Conservation (phyloP, 495 filamentous ascomycete species). For the Neurospora tetrasperma region DNA sequence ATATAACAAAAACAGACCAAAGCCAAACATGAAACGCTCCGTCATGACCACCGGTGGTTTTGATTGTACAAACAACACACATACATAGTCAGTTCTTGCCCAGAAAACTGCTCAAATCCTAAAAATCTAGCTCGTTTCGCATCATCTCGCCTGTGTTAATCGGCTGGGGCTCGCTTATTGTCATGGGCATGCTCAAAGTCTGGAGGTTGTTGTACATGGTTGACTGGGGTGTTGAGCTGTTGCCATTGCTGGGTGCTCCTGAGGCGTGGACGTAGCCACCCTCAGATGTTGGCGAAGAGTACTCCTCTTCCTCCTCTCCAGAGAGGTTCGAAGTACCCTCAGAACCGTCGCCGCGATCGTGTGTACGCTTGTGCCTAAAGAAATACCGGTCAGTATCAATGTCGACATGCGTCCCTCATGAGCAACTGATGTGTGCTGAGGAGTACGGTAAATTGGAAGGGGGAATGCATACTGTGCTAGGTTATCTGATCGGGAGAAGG, state of each 20-base stretch:
- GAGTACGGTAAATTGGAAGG: slow-evolving; percentile 12
- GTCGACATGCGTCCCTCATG: slow-evolving; percentile 9
- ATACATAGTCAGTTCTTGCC: slow-evolving; percentile 34
- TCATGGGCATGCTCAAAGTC: slow-evolving; percentile 48
- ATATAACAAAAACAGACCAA: slow-evolving; percentile 24
- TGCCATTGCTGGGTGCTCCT: slow-evolving; percentile 30
- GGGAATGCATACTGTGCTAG: slow-evolving; percentile 76
- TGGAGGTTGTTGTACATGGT: slow-evolving; percentile 39
- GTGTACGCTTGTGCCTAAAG: slow-evolving; percentile 82
- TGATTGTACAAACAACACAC: slow-evolving; percentile 14
- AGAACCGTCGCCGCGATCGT: slow-evolving; percentile 65
- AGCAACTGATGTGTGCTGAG: slow-evolving; percentile 15
- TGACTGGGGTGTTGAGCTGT: slow-evolving; percentile 21
- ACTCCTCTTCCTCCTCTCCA: slow-evolving; percentile 72
- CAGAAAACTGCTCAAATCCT: slow-evolving; percentile 23
- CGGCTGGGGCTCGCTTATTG: slow-evolving; percentile 41
- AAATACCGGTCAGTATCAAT: slow-evolving; percentile 11
- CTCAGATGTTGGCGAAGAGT: slow-evolving; percentile 54
- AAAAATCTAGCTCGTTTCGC: slow-evolving; percentile 9
- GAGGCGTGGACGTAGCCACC: slow-evolving; percentile 39
- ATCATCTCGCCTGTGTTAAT: slow-evolving; percentile 35
- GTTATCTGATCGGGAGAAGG: slow-evolving; percentile 96
- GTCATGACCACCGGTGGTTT: neutral
- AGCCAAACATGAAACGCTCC: slow-evolving; percentile 4
- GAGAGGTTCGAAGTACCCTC: slow-evolving; percentile 55